phyloP scores from a whole-genome alignment of 73 alveolate species.

The Paramecium sonneborni region DNA sequence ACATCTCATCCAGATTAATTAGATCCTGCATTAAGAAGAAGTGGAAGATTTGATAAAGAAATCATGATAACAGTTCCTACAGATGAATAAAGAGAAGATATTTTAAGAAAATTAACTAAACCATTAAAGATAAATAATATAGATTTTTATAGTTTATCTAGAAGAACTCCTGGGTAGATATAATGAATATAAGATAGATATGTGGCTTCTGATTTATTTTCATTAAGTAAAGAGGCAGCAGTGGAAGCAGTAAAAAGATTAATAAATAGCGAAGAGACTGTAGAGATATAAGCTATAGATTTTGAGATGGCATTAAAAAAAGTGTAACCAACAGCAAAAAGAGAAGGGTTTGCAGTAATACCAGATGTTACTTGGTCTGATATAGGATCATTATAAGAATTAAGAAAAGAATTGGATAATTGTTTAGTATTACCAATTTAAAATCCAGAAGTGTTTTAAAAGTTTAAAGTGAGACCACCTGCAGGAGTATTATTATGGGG shows the following conservation, averaged over 20 bases:
- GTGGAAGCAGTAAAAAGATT: slow-evolving; percentile 77
- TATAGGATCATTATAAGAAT: slow-evolving; percentile 94
- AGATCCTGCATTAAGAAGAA: slow-evolving; percentile 97
- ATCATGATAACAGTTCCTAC: slow-evolving; percentile 97
- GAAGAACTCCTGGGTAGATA: slow-evolving; percentile 96
- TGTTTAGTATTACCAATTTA: slow-evolving; percentile 92
- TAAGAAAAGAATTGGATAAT: slow-evolving; percentile 85
- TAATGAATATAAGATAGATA: slow-evolving; percentile 34
- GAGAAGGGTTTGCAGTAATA: slow-evolving; percentile 99
- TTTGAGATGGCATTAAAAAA: slow-evolving; percentile 85
- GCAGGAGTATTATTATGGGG: slow-evolving; percentile 98
- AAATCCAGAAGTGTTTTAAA: slow-evolving; percentile 88
- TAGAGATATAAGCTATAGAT: slow-evolving; percentile 83
- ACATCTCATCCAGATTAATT: slow-evolving; percentile 98
- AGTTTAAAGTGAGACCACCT: slow-evolving; percentile 90
- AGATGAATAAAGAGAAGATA: slow-evolving; percentile 88
- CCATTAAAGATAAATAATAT: slow-evolving; percentile 76
- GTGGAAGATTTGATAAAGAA: slow-evolving; percentile 99
- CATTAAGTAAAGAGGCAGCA: slow-evolving; percentile 92
- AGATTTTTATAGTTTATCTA: slow-evolving; percentile 86
- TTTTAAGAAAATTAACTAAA: slow-evolving; percentile 79
- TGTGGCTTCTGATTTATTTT: slow-evolving; percentile 98
- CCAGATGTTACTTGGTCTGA: slow-evolving; percentile 99
- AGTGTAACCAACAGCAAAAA: slow-evolving; percentile 98
- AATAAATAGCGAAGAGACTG: slow-evolving; percentile 23